phyloP scores from a whole-genome alignment of 371 early-diverging fungal genomes.

The Thermomucor indicae-seudaticae region DNA sequence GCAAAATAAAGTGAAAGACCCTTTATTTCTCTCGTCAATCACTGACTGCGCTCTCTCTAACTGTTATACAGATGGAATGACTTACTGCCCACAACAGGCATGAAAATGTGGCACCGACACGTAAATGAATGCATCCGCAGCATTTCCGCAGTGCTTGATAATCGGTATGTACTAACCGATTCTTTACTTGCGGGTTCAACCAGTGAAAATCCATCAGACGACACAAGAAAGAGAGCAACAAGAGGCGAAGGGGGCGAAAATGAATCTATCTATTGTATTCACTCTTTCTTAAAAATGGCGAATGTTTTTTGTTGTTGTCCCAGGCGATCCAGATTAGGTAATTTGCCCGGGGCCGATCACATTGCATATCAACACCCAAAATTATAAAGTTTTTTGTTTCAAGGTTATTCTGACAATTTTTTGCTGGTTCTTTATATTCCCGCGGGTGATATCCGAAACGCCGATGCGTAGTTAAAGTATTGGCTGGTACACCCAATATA shows the following conservation, averaged over 20 bases:
- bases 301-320: background rate
- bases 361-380: too few relatives aligned
- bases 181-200: conserved; percentile 8
- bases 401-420: too few relatives aligned
- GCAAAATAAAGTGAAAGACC: conserved; percentile 45
- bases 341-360: too few relatives aligned
- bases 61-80: too few relatives aligned
- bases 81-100: conserved; percentile 45
- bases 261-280: background rate
- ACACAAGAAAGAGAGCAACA: background rate
- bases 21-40: too few relatives aligned
- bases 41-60: too few relatives aligned
- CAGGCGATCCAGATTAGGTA: background rate
- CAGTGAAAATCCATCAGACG: conserved; percentile 4
- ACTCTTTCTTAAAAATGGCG: background rate
- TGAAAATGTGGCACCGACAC: conserved; percentile 30
- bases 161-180: conserved; percentile 14
- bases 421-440: too few relatives aligned
- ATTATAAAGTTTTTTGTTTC: too few relatives aligned
- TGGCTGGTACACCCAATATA: too few relatives aligned
- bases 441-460: too few relatives aligned
- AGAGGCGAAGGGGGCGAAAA: background rate
- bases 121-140: conserved; percentile 47
- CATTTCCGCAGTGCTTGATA: conserved; percentile 30
- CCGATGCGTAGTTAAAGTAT: too few relatives aligned